Evolutionary conservation across 139 green algal species (phyloP).

Genomic region (Asterochloris sp.): DNA sequence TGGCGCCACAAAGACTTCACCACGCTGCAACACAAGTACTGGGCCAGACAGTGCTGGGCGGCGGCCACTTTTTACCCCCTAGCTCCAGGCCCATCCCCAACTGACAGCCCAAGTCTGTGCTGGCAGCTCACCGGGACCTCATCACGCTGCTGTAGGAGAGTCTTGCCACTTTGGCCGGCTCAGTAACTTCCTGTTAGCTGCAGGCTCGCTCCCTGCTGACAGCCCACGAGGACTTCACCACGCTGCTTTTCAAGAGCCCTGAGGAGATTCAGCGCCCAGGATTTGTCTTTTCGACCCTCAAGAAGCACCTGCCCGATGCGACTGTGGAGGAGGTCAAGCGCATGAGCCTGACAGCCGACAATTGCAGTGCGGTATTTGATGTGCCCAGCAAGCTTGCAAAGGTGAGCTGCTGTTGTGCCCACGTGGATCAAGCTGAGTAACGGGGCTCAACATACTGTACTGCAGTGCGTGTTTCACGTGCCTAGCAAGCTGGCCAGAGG

Average conservation of each 20-base stretch:
- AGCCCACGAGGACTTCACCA: slow-evolving; percentile 82
- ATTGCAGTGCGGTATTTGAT: slow-evolving; percentile 86
- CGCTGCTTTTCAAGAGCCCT: slow-evolving; percentile 50
- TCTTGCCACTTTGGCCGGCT: no score
- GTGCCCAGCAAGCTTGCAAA: slow-evolving; percentile 62
- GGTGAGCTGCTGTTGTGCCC: background rate
- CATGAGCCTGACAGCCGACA: slow-evolving; percentile 82
- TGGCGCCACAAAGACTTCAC: no score
- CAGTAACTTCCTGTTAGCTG: slow-evolving; percentile 26
- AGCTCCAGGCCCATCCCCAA: no score
- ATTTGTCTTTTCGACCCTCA: slow-evolving; percentile 77
- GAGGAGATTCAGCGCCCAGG: slow-evolving; percentile 36
- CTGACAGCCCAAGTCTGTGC: no score
- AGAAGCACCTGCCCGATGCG: slow-evolving; percentile 44
- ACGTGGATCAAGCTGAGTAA: background rate
- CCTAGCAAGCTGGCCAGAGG: background rate
- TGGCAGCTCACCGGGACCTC: no score
- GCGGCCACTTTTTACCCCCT: no score
- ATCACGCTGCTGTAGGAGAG: no score
- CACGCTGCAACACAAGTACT: no score
- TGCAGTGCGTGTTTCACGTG: background rate
- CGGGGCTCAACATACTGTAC: background rate
- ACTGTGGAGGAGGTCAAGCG: slow-evolving; percentile 71
- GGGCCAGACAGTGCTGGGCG: no score
- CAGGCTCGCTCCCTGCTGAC: slow-evolving; percentile 78